These are phyloP conservation scores for Tricholomella constricta DNA, from an alignment of 768 basidiomycete species.

Conservation along the genomic window DNA sequence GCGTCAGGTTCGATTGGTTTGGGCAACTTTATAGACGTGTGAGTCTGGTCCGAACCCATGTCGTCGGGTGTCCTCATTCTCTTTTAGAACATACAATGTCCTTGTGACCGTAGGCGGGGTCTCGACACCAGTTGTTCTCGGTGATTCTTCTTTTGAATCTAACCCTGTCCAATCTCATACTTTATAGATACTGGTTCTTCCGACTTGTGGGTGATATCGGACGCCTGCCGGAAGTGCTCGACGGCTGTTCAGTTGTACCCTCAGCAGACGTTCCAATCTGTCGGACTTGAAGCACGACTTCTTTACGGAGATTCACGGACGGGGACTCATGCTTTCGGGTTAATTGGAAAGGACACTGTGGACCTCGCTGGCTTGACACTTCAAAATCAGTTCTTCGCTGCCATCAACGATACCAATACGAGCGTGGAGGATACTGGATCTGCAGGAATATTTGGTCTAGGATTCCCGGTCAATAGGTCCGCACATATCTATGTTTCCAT, in stretches of 20 bases:
- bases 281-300: conserved; percentile 48
- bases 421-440: conserved; percentile 55
- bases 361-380: conserved; percentile 54
- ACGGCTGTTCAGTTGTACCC: conserved; percentile 49
- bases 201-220: conserved; percentile 73
- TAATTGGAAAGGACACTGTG: conserved; percentile 61
- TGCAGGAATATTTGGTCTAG: conserved; percentile 73
- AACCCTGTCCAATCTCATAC: not conserved
- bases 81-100: conserved; percentile 63
- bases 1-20: conserved; percentile 49
- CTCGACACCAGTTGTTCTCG: conserved; percentile 58
- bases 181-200: conserved; percentile 73
- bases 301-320: conserved; percentile 73
- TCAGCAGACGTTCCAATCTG: conserved; percentile 47
- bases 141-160: conserved; percentile 34
- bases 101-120: conserved; percentile 57
- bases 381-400: conserved; percentile 59
- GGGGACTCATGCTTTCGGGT: conserved; percentile 67
- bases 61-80: not conserved
- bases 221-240: conserved; percentile 48
- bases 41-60: conserved; percentile 23
- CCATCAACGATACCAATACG: conserved; percentile 71
- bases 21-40: conserved; percentile 68
- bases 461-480: conserved; percentile 74
- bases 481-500: too few relatives aligned